A percentile compares a stretch with the other conserved stretches of the same genome.
These are phyloP conservation scores for Suillus subalutaceus DNA, from an alignment of 768 basidiomycete species.

Conservation along the genomic window DNA sequence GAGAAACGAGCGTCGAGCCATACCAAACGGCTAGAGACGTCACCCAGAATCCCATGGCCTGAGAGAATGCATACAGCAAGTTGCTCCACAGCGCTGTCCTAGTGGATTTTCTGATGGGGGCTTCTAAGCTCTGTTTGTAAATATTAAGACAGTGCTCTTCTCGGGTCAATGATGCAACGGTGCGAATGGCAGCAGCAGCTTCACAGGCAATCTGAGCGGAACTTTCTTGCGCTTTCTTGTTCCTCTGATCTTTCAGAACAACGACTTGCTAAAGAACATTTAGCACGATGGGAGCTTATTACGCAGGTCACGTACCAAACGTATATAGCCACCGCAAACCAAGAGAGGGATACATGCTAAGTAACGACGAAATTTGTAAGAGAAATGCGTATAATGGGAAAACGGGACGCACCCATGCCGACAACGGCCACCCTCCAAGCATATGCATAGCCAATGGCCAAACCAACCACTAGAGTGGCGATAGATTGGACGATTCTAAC, in stretches of 20 bases:
- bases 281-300: neutral
- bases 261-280: conserved; percentile 62
- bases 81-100: conserved; percentile 65
- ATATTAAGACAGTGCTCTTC: conserved; percentile 75
- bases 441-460: conserved; percentile 75
- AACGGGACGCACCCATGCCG: conserved; percentile 60
- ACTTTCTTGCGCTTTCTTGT: conserved; percentile 76
- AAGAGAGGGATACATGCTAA: conserved; percentile 69
- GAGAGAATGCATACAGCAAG: conserved; percentile 70
- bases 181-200: conserved; percentile 86
- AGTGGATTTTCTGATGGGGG: conserved; percentile 67
- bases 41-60: conserved; percentile 75
- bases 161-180: conserved; percentile 85
- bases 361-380: neutral
- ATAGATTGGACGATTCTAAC: conserved; percentile 74
- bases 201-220: conserved; percentile 92
- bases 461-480: conserved; percentile 69
- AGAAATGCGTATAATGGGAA: too few species aligned
- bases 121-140: conserved; percentile 73
- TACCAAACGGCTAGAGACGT: conserved; percentile 86
- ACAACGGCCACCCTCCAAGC: conserved; percentile 82
- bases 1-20: conserved; percentile 64
- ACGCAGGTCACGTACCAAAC: conserved; percentile 52
- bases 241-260: conserved; percentile 81
- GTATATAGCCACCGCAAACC: conserved; percentile 78